phyloP scores from a whole-genome alignment of 805 yeast species.

The Metschnikowia gruessii region DNA sequence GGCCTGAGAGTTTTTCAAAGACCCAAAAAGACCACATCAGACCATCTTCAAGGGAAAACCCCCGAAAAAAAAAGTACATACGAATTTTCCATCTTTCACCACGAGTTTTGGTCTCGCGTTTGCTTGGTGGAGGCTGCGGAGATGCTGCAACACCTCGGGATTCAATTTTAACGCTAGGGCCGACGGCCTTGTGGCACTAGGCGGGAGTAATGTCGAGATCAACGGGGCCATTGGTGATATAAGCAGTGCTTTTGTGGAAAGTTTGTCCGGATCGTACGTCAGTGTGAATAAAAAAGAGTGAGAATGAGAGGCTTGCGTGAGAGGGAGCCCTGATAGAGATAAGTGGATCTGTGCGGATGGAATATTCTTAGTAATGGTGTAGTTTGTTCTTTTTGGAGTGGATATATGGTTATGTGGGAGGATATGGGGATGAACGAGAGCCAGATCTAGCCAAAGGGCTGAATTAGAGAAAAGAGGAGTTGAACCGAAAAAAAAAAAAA shows the following conservation, averaged over 20 bases:
- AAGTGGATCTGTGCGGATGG: neutral
- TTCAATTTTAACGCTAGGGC: constrained; percentile 32
- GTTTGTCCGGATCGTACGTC: neutral
- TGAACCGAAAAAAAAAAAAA: neutral
- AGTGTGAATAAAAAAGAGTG: too few species aligned
- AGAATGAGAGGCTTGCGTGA: too few species aligned
- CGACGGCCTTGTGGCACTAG: constrained; percentile 19
- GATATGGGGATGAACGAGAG: neutral
- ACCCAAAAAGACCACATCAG: too few species aligned
- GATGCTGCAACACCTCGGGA: constrained; percentile 26
- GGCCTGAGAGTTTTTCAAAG: too few species aligned
- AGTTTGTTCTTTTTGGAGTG: neutral
- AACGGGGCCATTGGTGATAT: constrained; percentile 13
- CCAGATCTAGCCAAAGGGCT: neutral
- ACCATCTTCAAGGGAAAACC: too few species aligned
- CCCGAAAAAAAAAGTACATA: constrained; percentile 22
- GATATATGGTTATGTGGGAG: too few species aligned
- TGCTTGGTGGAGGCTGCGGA: constrained; percentile 21
- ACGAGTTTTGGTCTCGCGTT: constrained; percentile 29
- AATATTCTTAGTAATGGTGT: neutral
- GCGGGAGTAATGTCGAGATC: constrained; percentile 16
- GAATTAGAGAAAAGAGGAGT: neutral
- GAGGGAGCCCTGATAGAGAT: neutral
- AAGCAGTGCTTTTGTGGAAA: too few species aligned
- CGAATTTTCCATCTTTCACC: constrained; percentile 36